These are phyloP conservation scores for Hericium coralloides DNA, from an alignment of 768 basidiomycete species.

Conservation along the genomic window DNA sequence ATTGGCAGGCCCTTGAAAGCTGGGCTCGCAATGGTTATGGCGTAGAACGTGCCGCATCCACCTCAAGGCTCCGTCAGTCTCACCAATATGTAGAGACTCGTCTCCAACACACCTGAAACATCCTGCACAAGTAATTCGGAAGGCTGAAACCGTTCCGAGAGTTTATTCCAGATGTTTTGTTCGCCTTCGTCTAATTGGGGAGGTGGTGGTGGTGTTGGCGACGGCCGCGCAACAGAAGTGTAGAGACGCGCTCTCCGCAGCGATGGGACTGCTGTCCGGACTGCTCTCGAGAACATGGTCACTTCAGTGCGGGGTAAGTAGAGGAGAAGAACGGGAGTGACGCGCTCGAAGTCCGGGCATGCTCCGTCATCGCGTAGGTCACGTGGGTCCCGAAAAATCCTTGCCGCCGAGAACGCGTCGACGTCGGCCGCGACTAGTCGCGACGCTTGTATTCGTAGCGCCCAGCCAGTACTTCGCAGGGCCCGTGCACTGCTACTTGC, in stretches of 20 bases:
- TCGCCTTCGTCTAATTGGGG: conserved; percentile 49
- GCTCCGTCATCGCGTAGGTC: not conserved
- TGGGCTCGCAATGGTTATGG: conserved; percentile 80
- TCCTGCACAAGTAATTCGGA: conserved; percentile 82
- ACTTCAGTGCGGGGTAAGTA: not conserved
- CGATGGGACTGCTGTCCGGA: conserved; percentile 14
- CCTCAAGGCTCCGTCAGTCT: conserved; percentile 34
- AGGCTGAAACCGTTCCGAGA: conserved; percentile 68
- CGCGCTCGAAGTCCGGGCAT: not conserved
- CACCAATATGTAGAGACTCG: not conserved
- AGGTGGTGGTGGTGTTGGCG: conserved; percentile 4
- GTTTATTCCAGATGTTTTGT: conserved; percentile 58
- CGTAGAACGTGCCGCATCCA: conserved; percentile 96
- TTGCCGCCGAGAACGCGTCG: not conserved
- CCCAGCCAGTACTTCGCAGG: no score
- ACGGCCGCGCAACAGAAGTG: conserved; percentile 7
- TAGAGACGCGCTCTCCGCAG: conserved; percentile 12
- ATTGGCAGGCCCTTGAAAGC: conserved; percentile 78
- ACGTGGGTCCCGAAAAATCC: not conserved
- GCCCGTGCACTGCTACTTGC: no score
- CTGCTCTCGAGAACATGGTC: conserved; percentile 19
- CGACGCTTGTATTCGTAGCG: not conserved
- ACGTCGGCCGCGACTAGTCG: not conserved
- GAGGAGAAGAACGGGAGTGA: not conserved
- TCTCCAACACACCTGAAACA: conserved; percentile 68